A percentile compares a stretch with the other conserved stretches of the same genome.
Evolutionary conservation across 2,329 filamentous ascomycete genomes (phyloP).

Genomic region (Aspergillus sojae): DNA sequence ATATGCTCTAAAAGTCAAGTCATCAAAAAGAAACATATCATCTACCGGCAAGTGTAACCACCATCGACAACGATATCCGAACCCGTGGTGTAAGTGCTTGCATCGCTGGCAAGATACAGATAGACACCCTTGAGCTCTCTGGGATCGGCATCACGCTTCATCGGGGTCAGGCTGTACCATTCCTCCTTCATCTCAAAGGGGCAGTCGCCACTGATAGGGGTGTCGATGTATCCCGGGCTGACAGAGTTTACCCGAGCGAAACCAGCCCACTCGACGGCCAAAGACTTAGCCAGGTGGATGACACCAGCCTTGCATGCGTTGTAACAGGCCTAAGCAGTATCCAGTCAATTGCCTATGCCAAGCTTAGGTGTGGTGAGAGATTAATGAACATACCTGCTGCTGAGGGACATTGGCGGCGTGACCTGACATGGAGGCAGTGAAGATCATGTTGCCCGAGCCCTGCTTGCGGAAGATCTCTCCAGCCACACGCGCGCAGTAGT

Average conservation of each 20-base stretch:
- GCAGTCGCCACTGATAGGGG: background rate
- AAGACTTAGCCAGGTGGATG: conserved; percentile 40
- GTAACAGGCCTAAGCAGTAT: conserved; percentile 19
- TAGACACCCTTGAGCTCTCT: background rate
- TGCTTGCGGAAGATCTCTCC: conserved; percentile 38
- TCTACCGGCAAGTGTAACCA: background rate
- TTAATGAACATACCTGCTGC: conserved; percentile 30
- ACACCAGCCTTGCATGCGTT: conserved; percentile 39
- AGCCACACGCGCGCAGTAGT: conserved; percentile 42
- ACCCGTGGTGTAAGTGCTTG: background rate
- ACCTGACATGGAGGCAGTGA: conserved; percentile 41
- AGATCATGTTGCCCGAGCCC: conserved; percentile 38
- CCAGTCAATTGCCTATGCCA: background rate
- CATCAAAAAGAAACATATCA: background rate
- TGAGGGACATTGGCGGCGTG: conserved; percentile 42
- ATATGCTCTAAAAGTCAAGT: background rate
- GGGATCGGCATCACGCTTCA: background rate
- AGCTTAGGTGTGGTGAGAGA: background rate
- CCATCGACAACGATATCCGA: background rate
- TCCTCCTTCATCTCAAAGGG: background rate
- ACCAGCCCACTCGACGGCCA: conserved; percentile 41
- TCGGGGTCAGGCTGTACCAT: background rate
- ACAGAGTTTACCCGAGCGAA: conserved; percentile 44
- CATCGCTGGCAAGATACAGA: background rate
- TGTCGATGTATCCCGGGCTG: conserved; percentile 9